Base-by-base conservation (phyloP, 257 asterid species). In the Haberlea rhodopensis region DNA sequence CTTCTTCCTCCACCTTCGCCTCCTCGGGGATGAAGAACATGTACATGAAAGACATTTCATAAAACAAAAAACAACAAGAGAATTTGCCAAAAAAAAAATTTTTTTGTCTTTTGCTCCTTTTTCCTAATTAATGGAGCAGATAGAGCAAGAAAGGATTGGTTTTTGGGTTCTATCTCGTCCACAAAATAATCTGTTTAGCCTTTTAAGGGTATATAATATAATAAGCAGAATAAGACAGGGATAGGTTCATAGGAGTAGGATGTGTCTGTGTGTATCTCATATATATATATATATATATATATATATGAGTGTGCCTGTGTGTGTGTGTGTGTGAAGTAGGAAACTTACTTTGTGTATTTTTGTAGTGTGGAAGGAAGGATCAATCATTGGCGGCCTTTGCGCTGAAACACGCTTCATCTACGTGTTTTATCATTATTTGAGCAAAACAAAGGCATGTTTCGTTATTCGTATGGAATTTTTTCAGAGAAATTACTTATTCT, bases 21-120 rank as follows among this genome's bases (percentile, higher is more conserved):
- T 75, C 83, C 57, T 78, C 83, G 21, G 86, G 94, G 57, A 83
- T 63, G 72, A 78, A 81, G 70, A 62, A 76, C 4, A 73, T 63
- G 55, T 65, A 67, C 70, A 81, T 20, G 69, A 83, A 80, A 79
- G 53, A 59, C 78, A 69, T 66, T 16, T 51, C 32, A 56, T 52
- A 40, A 8, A 59, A 16, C 27, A 21, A 3, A n/a, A n/a, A 23
- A 57, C 11, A 21, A 6, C n/a, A n/a, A n/a, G n/a, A 8, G 18
- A 25, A 11, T 40, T 3, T n/a, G 18, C 48, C n/a, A 3, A 4
- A 40, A 11, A 11, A 1, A 13, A 40, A 40, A 40, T 5, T 18
- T 18, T 40, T 40, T 13, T 2, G 18, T 3, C 2, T 13, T 13
- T 40, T 13, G 18, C 18, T 6, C 6, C 18, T 40, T 13, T 40